Conservation (phyloP, 2,329 filamentous ascomycete species). For the Pseudogymnoascus sp. region DNA sequence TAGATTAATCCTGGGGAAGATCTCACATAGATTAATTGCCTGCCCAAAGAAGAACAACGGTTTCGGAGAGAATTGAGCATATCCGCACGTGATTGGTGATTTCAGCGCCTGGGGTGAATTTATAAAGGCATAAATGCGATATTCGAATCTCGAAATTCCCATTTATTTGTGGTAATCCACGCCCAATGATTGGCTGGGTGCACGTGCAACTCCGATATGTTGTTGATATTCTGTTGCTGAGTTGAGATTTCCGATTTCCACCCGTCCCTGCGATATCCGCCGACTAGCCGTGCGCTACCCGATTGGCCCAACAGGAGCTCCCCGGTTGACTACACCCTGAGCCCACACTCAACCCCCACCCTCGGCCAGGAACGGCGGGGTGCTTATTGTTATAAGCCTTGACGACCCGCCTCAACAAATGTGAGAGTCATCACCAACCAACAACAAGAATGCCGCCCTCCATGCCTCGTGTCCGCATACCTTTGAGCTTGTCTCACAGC, state of each 20-base stretch:
- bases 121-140: background rate
- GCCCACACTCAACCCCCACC: background rate
- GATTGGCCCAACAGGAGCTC: conserved; percentile 6
- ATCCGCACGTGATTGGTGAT: too few species aligned
- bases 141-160: background rate
- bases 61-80: background rate
- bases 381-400: conserved; percentile 17
- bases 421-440: conserved; percentile 13
- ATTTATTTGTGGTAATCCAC: background rate
- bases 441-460: conserved; percentile 27
- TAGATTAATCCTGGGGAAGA: background rate
- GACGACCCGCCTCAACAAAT: conserved; percentile 13
- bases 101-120: too few species aligned
- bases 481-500: conserved; percentile 33
- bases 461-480: conserved; percentile 26
- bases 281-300: conserved; percentile 1
- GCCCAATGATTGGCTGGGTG: background rate
- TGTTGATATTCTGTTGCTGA: background rate
- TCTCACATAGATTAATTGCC: background rate
- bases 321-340: background rate
- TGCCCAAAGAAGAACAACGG: background rate
- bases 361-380: conserved; percentile 20
- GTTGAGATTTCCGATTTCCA: background rate
- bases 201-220: conserved; percentile 3
- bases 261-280: conserved; percentile 1